Evolutionary conservation across 352 stramenopile genomes (phyloP).

Genomic region (Phytopythium mirpurense): DNA sequence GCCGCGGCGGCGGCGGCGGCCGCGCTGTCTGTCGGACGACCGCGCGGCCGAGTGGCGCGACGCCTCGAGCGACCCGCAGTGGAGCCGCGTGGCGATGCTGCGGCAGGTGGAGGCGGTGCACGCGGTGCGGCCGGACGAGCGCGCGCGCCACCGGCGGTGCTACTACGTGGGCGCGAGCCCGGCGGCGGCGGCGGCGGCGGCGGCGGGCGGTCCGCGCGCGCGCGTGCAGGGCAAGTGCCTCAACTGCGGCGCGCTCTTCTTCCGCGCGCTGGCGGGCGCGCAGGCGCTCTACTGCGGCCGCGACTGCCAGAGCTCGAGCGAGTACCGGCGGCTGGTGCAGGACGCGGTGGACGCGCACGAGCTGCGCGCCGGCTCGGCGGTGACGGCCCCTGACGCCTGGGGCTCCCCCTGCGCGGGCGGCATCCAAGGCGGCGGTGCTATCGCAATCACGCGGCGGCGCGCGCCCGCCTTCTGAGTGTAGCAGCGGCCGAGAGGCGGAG

Average conservation of each 20-base stretch:
- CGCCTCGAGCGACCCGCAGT: neutral
- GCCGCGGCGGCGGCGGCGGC: neutral
- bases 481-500: neutral
- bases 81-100: slow-evolving; percentile 10
- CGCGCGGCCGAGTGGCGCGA: neutral
- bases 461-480: neutral
- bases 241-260: slow-evolving; percentile 55
- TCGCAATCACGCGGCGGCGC: neutral
- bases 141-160: slow-evolving; percentile 2
- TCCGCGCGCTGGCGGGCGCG: slow-evolving; percentile 20
- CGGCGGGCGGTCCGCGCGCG: slow-evolving; percentile 13
- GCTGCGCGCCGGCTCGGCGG: neutral
- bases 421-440: neutral
- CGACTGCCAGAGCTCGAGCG: slow-evolving; percentile 58
- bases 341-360: slow-evolving; percentile 26
- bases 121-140: slow-evolving; percentile 7
- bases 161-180: neutral
- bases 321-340: slow-evolving; percentile 45
- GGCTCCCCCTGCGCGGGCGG: too few relatives aligned
- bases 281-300: slow-evolving; percentile 41
- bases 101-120: slow-evolving; percentile 1
- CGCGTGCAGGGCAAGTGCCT: slow-evolving; percentile 32
- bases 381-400: neutral
- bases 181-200: too few relatives aligned
- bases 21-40: slow-evolving; percentile 6